Percentiles rank a stretch among this genome's conserved stretches.
These are phyloP conservation scores for Globisporangium orthogonon DNA, from an alignment of 352 stramenopile genomes.

Conservation along the genomic window DNA sequence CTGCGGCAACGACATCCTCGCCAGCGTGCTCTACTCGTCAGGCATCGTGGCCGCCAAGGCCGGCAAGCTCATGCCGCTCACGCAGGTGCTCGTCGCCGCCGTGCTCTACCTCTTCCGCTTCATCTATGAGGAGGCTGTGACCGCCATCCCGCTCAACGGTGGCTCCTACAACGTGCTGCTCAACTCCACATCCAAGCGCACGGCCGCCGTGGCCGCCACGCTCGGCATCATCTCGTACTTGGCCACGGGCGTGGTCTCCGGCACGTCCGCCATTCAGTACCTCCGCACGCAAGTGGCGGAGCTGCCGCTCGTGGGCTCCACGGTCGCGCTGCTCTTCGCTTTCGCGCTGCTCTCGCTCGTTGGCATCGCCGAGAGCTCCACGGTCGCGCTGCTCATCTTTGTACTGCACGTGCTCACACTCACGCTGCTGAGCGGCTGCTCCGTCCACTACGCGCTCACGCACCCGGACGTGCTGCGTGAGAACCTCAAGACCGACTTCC, in stretches of 20 bases:
- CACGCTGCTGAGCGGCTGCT: conserved; percentile 36
- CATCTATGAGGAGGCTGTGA: conserved; percentile 87
- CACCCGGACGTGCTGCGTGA: conserved; percentile 48
- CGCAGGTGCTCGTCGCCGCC: conserved; percentile 59
- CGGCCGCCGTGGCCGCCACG: conserved; percentile 74
- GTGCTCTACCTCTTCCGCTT: conserved; percentile 58
- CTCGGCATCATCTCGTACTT: conserved; percentile 88
- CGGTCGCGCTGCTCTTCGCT: conserved; percentile 48
- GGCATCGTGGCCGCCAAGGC: conserved; percentile 33
- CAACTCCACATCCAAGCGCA: conserved; percentile 85
- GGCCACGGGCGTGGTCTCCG: conserved; percentile 72
- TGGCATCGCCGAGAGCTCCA: conserved; percentile 75
- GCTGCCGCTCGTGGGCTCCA: conserved; percentile 30
- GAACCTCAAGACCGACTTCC: conserved; percentile 54
- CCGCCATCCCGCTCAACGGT: conserved; percentile 85
- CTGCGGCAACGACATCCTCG: conserved; percentile 88
- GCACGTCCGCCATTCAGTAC: conserved; percentile 72
- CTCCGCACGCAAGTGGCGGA: conserved; percentile 50
- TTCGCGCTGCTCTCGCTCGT: conserved; percentile 68
- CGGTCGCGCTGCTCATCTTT: conserved; percentile 82
- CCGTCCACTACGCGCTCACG: conserved; percentile 44
- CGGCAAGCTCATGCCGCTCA: conserved; percentile 75
- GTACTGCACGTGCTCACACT: conserved; percentile 70
- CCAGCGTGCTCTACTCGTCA: conserved; percentile 71
- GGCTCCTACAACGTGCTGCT: conserved; percentile 88